Percentiles rank a stretch among this genome's conserved stretches.
Evolutionary conservation across 805 yeast genomes (phyloP).

Genomic region (Cephaloascus fragrans): DNA sequence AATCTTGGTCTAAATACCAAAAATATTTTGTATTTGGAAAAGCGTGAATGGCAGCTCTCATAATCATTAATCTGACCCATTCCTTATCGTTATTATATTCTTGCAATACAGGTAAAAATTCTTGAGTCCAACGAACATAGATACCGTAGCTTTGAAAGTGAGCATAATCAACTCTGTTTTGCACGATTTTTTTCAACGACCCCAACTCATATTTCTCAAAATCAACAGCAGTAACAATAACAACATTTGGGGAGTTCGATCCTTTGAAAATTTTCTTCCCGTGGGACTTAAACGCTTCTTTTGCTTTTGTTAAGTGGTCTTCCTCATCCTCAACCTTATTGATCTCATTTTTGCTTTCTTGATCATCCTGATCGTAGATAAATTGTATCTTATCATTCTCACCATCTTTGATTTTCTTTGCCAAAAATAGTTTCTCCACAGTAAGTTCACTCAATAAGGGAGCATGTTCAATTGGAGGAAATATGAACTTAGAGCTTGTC

Average conservation of each 20-base stretch:
- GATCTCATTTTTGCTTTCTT: conserved; percentile 20
- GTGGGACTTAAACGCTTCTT: conserved; percentile 52
- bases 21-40: conserved; percentile 88
- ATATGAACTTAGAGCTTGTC: conserved; percentile 45
- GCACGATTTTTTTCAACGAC: conserved; percentile 60
- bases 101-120: conserved; percentile 56
- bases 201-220: conserved; percentile 53
- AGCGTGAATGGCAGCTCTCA: conserved; percentile 88
- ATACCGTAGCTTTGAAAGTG: conserved; percentile 73
- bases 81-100: conserved; percentile 33
- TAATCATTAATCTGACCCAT: conserved; percentile 56
- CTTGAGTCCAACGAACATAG: conserved; percentile 79
- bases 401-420: conserved; percentile 36
- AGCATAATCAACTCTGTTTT: conserved; percentile 85
- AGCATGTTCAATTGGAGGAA: conserved; percentile 70
- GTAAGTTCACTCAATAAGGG: conserved; percentile 49
- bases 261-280: conserved; percentile 45
- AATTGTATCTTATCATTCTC: conserved; percentile 23
- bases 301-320: conserved; percentile 35
- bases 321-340: conserved; percentile 28
- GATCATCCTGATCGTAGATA: conserved; percentile 33
- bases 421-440: conserved; percentile 38
- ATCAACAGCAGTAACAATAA: conserved; percentile 74
- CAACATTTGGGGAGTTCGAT: conserved; percentile 46
- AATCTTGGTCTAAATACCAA: conserved; percentile 78